Conservation (phyloP, 1,284 basidiomycete genomes). For the Trichosporon ovoides region DNA sequence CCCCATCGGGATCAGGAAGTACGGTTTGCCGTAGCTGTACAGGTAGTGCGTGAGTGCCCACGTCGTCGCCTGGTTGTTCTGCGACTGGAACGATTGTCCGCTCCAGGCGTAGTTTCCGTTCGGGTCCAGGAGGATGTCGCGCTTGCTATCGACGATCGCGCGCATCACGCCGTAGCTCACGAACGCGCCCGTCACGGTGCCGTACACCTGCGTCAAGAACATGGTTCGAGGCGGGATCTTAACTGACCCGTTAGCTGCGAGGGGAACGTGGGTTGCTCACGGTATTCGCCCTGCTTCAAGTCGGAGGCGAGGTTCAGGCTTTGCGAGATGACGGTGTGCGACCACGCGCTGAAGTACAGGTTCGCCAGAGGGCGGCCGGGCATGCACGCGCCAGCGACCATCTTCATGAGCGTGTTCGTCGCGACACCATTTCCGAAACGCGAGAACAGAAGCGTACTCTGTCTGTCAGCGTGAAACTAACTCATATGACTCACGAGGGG, state of each 20-base stretch:
- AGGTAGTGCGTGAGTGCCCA: slow-evolving; percentile 26
- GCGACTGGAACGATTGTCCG: slow-evolving; percentile 15
- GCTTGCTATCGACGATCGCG: slow-evolving; percentile 26
- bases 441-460: slow-evolving; percentile 23
- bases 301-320: slow-evolving; percentile 20
- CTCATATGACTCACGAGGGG: slow-evolving; percentile 19
- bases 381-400: slow-evolving; percentile 22
- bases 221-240: slow-evolving; percentile 32
- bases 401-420: slow-evolving; percentile 26
- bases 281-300: slow-evolving; percentile 25
- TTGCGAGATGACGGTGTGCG: slow-evolving; percentile 23
- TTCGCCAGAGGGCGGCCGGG: slow-evolving; percentile 28
- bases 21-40: slow-evolving; percentile 6
- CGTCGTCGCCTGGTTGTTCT: slow-evolving; percentile 20
- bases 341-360: slow-evolving; percentile 29
- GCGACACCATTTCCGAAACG: slow-evolving; percentile 26
- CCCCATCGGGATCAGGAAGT: slow-evolving; percentile 20
- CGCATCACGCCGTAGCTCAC: slow-evolving; percentile 33
- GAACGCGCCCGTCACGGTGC: slow-evolving; percentile 30
- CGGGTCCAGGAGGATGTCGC: slow-evolving; percentile 21
- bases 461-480: background rate
- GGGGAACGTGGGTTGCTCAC: slow-evolving; percentile 7
- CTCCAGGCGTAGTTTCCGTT: slow-evolving; percentile 22
- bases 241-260: slow-evolving; percentile 16
- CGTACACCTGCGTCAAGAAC: slow-evolving; percentile 26